Evolutionary conservation across 1,284 basidiomycete species (phyloP).

Genomic region (Agroathelia rolfsii): DNA sequence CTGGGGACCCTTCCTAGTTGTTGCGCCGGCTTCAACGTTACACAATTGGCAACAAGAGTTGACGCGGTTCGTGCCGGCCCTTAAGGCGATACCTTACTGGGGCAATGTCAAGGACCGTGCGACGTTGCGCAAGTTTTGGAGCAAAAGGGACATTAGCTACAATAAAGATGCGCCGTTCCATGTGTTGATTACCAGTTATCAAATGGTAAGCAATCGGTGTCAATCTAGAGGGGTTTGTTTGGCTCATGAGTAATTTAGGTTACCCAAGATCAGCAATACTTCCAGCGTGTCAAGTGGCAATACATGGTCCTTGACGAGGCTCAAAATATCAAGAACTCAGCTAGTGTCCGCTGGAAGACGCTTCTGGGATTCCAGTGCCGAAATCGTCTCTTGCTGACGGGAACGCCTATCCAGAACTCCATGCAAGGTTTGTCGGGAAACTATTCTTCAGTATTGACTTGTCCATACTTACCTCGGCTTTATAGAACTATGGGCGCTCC

Average conservation of each 20-base stretch:
- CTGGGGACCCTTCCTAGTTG: conserved; percentile 99
- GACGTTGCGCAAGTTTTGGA: conserved; percentile 96
- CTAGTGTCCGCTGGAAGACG: conserved; percentile 97
- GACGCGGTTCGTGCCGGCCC: conserved; percentile 85
- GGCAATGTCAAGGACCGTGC: conserved; percentile 95
- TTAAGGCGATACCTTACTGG: conserved; percentile 98
- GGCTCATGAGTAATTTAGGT: conserved; percentile 37
- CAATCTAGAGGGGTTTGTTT: not conserved
- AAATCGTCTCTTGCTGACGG: conserved; percentile 91
- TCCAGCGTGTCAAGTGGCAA: conserved; percentile 97
- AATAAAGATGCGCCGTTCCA: conserved; percentile 95
- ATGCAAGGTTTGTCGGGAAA: no score
- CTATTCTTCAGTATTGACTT: no score
- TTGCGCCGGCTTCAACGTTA: conserved; percentile 93
- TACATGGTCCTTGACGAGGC: conserved; percentile 99
- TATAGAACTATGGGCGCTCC: conserved; percentile 94
- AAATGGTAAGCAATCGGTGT: conserved; percentile 56
- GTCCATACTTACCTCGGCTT: conserved; percentile 11
- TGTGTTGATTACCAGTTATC: conserved; percentile 95
- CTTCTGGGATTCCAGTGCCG: conserved; percentile 93
- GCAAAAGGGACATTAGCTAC: conserved; percentile 94
- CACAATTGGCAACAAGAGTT: conserved; percentile 99
- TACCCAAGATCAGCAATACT: conserved; percentile 97
- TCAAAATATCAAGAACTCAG: conserved; percentile 98
- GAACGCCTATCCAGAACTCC: conserved; percentile 98